Conservation (phyloP, 805 yeast species). For the Pichia sporocuriosa region DNA sequence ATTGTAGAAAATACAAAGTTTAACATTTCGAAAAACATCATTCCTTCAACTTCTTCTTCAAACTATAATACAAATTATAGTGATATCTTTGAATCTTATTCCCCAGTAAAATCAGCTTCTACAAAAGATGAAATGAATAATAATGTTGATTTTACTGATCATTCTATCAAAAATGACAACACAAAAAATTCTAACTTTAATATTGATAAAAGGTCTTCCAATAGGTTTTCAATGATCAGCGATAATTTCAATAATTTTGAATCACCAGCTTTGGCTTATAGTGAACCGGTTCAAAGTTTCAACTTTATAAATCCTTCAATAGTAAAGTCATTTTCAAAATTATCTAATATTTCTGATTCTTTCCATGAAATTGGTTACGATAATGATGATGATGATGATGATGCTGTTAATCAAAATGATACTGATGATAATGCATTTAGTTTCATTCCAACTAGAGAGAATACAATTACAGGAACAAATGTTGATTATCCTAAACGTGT, state of each 20-base stretch:
- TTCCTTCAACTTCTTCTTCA: too few species aligned
- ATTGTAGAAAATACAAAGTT: slow-evolving; percentile 2
- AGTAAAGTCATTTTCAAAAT: slow-evolving; percentile 8
- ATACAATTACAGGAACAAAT: background rate
- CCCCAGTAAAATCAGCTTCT: slow-evolving; percentile 2
- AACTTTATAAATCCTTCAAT: slow-evolving; percentile 16
- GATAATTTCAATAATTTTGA: slow-evolving; percentile 19
- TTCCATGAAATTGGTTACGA: slow-evolving; percentile 26
- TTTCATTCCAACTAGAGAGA: slow-evolving; percentile 10
- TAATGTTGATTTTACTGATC: too few species aligned
- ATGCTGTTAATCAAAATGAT: background rate
- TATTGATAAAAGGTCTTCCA: slow-evolving; percentile 2
- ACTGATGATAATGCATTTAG: slow-evolving; percentile 6
- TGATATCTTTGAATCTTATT: slow-evolving; percentile 13
- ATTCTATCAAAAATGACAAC: background rate
- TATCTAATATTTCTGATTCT: slow-evolving; percentile 8
- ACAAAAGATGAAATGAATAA: background rate
- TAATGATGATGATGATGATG: slow-evolving; percentile 15
- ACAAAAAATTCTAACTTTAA: background rate
- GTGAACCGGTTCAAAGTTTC: slow-evolving; percentile 23
- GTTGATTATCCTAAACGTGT: background rate
- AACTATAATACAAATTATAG: slow-evolving; percentile 7
- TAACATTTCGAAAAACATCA: background rate
- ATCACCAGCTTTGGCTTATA: slow-evolving; percentile 26
- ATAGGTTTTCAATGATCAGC: slow-evolving; percentile 18